Conservation (phyloP, 129 eudicot genomes). For the Escallonia rubra region DNA sequence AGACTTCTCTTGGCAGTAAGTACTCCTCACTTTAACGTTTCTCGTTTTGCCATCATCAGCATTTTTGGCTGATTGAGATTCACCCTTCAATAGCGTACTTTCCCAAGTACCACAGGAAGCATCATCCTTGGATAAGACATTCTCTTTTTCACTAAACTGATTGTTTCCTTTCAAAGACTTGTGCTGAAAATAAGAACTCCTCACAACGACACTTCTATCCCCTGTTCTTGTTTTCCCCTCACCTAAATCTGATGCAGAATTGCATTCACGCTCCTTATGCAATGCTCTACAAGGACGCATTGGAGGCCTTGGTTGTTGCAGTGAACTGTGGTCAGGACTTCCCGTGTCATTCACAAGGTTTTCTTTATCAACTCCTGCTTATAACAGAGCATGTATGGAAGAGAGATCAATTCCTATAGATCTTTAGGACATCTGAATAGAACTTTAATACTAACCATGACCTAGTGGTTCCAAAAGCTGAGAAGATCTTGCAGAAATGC, state of each 20-base stretch:
- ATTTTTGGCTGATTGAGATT: constrained; percentile 7
- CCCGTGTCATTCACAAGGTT: constrained; percentile 11
- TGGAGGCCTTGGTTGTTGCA: constrained; percentile 24
- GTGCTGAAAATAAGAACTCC: constrained; percentile 36
- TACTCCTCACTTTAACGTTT: constrained; percentile 12
- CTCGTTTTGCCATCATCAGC: constrained; percentile 7
- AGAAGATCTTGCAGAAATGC: constrained; percentile 16
- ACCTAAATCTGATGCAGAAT: constrained; percentile 10
- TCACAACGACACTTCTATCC: constrained; percentile 6
- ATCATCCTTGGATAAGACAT: constrained; percentile 3
- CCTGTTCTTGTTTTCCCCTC: constrained; percentile 14
- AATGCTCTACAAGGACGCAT: constrained; percentile 55
- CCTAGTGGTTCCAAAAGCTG: constrained; percentile 14
- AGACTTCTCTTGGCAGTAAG: constrained; percentile 30
- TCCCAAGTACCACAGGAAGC: constrained; percentile 7
- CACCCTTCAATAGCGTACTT: constrained; percentile 1
- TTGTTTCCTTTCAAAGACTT: constrained; percentile 16
- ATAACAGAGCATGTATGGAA: background rate
- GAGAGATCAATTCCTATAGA: background rate
- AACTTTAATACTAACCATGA: constrained; percentile 39
- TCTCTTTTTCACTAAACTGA: constrained; percentile 3
- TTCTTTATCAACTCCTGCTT: constrained; percentile 9
- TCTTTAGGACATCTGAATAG: background rate
- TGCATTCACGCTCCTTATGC: constrained; percentile 30
- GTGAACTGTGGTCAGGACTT: constrained; percentile 18